Conservation (phyloP, 495 filamentous ascomycete species). For the Thozetella sp. region DNA sequence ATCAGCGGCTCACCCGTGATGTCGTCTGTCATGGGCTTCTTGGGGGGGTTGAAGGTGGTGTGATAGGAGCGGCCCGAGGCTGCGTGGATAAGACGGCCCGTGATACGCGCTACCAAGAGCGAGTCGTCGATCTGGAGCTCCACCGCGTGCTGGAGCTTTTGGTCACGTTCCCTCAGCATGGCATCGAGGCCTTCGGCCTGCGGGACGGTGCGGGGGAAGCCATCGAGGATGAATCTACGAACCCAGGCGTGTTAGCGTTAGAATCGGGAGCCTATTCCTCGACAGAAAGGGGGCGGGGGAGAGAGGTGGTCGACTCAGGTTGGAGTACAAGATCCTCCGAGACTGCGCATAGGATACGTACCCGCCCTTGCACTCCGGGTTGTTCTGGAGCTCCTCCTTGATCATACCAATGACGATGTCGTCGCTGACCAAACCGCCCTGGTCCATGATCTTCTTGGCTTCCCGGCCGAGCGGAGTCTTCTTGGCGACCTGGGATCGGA, state of each 20-base stretch:
- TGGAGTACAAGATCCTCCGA: too few relatives aligned
- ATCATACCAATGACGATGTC: slow-evolving; percentile 99
- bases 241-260: slow-evolving; percentile 8
- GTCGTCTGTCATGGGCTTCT: slow-evolving; percentile 91
- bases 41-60: slow-evolving; percentile 98
- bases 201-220: slow-evolving; percentile 94
- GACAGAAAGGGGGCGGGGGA: too few relatives aligned
- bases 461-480: slow-evolving; percentile 93
- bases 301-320: too few relatives aligned
- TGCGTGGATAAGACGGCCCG: slow-evolving; percentile 93
- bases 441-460: slow-evolving; percentile 99
- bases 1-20: slow-evolving; percentile 95
- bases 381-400: slow-evolving; percentile 91
- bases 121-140: slow-evolving; percentile 96
- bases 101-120: slow-evolving; percentile 93
- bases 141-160: slow-evolving; percentile 88
- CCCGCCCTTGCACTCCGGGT: slow-evolving; percentile 96
- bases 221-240: slow-evolving; percentile 94
- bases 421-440: slow-evolving; percentile 95
- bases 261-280: too few relatives aligned
- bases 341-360: too few relatives aligned
- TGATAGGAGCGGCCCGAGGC: slow-evolving; percentile 96
- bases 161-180: slow-evolving; percentile 75
- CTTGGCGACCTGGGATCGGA: slow-evolving; percentile 96
- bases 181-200: slow-evolving; percentile 93